phyloP scores from a whole-genome alignment of 2,329 filamentous ascomycete genomes.

The Grosmannia clavigera region DNA sequence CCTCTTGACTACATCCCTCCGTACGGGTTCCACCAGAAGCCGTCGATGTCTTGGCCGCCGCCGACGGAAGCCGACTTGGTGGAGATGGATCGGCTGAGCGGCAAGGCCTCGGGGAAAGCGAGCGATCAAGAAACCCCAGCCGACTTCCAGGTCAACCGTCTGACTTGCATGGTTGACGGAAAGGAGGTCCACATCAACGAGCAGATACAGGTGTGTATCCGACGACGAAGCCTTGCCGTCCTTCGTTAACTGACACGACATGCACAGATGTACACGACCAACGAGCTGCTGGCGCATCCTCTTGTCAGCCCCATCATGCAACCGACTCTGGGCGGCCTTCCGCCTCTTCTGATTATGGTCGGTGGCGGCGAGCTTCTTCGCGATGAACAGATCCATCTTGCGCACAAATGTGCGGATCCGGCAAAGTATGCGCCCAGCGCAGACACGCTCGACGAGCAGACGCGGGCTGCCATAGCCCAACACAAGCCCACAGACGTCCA shows the following conservation, averaged over 20 bases:
- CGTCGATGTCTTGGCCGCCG: constrained; percentile 84
- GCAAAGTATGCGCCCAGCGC: constrained; percentile 59
- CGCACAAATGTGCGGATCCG: constrained; percentile 87
- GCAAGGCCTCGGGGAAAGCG: constrained; percentile 8
- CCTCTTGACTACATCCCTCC: constrained; percentile 79
- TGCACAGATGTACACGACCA: constrained; percentile 59
- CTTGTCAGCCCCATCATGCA: constrained; percentile 83
- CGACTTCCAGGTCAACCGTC: constrained; percentile 12
- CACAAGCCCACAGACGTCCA: constrained; percentile 84
- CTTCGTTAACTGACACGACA: neutral
- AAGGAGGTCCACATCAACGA: constrained; percentile 65
- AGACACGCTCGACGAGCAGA: constrained; percentile 48
- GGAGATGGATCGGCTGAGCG: constrained; percentile 36
- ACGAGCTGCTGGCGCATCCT: constrained; percentile 73
- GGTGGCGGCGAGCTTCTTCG: constrained; percentile 82
- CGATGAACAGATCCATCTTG: constrained; percentile 90
- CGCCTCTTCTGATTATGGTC: constrained; percentile 73
- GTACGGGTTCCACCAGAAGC: constrained; percentile 80
- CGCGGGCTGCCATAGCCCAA: constrained; percentile 44
- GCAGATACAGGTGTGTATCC: constrained; percentile 63
- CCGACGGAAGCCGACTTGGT: constrained; percentile 65
- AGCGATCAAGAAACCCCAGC: neutral
- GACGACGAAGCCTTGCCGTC: neutral
- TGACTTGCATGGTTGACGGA: constrained; percentile 30
- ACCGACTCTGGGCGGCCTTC: constrained; percentile 77